Percentiles rank a stretch among this genome's conserved stretches.
Conservation (phyloP, 257 asterid genomes). For the Jasminum sambac region DNA sequence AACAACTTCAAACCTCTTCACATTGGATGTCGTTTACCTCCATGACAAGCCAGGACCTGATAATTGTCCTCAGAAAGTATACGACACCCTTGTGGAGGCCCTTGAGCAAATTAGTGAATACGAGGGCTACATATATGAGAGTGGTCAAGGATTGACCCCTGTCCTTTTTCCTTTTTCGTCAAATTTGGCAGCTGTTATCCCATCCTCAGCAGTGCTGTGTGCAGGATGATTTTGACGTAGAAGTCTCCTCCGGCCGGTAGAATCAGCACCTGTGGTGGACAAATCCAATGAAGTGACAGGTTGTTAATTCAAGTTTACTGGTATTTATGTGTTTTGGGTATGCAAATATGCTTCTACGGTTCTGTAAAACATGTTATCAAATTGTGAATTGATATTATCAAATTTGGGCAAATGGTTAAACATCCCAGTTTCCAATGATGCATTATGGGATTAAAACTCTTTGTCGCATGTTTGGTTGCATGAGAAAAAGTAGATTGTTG, state of each 20-base stretch:
- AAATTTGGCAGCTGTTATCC: slow-evolving; percentile 63
- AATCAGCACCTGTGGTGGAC: slow-evolving; percentile 50
- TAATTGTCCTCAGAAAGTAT: slow-evolving; percentile 87
- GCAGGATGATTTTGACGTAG: slow-evolving; percentile 71
- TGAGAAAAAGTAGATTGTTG: background rate
- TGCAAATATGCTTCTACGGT: background rate
- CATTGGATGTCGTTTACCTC: slow-evolving; percentile 83
- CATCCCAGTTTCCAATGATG: too few species aligned
- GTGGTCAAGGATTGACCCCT: slow-evolving; percentile 83
- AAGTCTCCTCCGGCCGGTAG: slow-evolving; percentile 45
- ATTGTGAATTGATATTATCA: slow-evolving; percentile 17
- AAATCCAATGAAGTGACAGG: slow-evolving; percentile 29
- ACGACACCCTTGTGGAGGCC: slow-evolving; percentile 88
- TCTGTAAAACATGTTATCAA: background rate
- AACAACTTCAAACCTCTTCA: slow-evolving; percentile 67
- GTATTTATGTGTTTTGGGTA: background rate
- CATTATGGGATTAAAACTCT: too few species aligned
- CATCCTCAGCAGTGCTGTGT: slow-evolving; percentile 89
- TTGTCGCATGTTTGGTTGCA: background rate
- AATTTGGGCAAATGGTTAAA: slow-evolving; percentile 18
- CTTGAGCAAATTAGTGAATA: slow-evolving; percentile 72
- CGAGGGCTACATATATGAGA: slow-evolving; percentile 88
- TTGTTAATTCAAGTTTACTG: background rate
- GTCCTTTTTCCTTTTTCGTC: slow-evolving; percentile 70
- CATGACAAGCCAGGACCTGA: slow-evolving; percentile 96